A percentile compares a stretch with the other conserved stretches of the same genome.
Conservation (phyloP, 345 rosid genomes). For the Lepidium aucheri region DNA sequence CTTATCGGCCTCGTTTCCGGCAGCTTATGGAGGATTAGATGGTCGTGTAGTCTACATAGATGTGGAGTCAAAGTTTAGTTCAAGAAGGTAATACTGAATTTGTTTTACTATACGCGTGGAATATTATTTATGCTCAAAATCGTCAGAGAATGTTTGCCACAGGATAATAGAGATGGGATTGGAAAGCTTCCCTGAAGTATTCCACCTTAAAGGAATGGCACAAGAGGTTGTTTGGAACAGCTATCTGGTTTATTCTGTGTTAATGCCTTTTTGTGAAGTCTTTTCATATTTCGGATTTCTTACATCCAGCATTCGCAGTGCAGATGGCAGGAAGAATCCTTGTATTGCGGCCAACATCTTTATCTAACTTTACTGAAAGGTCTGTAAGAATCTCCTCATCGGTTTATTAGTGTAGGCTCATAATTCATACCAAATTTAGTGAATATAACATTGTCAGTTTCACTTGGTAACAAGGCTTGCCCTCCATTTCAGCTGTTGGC, state of each 20-base stretch:
- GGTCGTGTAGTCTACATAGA: conserved; percentile 71
- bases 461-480: background rate
- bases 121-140: background rate
- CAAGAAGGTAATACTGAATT: conserved; percentile 47
- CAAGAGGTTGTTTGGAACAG: conserved; percentile 43
- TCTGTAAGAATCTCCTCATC: conserved; percentile 14
- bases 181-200: conserved; percentile 66
- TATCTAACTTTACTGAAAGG: conserved; percentile 73
- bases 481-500: no score
- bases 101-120: background rate
- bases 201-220: conserved; percentile 64
- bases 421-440: background rate
- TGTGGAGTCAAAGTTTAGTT: conserved; percentile 74
- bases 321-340: conserved; percentile 91
- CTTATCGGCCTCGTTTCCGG: conserved; percentile 62
- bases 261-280: background rate
- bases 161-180: conserved; percentile 86
- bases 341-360: conserved; percentile 63
- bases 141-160: conserved; percentile 9
- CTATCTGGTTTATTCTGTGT: background rate
- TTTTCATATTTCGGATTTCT: background rate
- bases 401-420: background rate
- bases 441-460: background rate
- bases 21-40: conserved; percentile 64
- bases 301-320: background rate